A percentile compares a stretch with the other conserved stretches of the same genome.
Evolutionary conservation across 78 protist species (phyloP).

Genomic region (Chrysochromulina parva): DNA sequence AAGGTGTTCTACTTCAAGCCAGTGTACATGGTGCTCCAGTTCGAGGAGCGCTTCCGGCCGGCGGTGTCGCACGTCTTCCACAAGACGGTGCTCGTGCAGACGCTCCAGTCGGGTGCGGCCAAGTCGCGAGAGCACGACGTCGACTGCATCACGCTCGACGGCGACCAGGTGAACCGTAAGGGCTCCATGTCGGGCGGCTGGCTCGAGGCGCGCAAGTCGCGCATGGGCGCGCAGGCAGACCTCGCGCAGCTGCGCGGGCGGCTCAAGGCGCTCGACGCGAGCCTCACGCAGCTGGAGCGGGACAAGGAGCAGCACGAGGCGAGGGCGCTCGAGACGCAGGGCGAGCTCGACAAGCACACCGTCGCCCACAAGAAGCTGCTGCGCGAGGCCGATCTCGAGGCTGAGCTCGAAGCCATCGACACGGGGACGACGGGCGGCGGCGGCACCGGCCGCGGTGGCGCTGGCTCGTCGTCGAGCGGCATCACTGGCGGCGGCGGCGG

Average conservation of each 20-base stretch:
- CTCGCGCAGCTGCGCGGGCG: neutral
- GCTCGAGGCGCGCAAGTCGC: conserved; percentile 49
- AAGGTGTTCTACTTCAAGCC: neutral
- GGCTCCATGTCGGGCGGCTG: conserved; percentile 96
- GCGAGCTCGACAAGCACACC: neutral
- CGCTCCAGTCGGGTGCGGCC: conserved; percentile 65
- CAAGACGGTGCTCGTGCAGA: conserved; percentile 64
- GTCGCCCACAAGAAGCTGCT: neutral
- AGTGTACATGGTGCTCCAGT: neutral
- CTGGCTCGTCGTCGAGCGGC: no score
- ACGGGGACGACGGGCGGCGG: neutral
- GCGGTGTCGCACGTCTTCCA: conserved; percentile 78
- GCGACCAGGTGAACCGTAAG: conserved; percentile 80
- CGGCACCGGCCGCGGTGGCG: neutral
- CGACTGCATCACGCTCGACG: conserved; percentile 88
- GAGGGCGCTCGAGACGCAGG: neutral
- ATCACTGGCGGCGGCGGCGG: neutral
- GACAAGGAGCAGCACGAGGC: neutral
- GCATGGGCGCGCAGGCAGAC: conserved; percentile 23
- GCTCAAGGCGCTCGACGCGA: neutral
- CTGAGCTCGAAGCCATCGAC: neutral
- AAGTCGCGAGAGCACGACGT: conserved; percentile 37
- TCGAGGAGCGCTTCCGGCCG: neutral
- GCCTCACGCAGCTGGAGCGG: neutral
- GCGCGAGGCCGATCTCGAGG: neutral